These are phyloP conservation scores for Salvia rosmarinus DNA, from an alignment of 257 asterid genomes.

Conservation along the genomic window DNA sequence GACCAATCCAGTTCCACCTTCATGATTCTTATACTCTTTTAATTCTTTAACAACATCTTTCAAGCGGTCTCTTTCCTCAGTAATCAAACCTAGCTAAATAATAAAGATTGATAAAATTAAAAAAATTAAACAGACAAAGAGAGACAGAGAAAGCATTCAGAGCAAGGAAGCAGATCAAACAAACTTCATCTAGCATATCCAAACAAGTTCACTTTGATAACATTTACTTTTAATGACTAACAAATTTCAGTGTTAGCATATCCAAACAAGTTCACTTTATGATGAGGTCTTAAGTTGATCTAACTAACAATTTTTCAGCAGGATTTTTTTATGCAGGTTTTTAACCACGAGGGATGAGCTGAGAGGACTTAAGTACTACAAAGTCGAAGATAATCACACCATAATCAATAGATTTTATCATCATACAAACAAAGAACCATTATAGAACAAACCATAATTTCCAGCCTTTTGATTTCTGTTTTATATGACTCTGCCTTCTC, in stretches of 20 bases:
- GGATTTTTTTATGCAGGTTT: constrained; percentile 10
- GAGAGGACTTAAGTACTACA: constrained; percentile 16
- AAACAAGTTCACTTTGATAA: constrained; percentile 22
- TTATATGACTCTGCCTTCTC: constrained; percentile 65
- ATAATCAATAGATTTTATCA: constrained; percentile 19
- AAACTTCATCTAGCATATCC: constrained; percentile 25
- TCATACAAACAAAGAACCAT: constrained; percentile 18
- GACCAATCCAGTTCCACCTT: constrained; percentile 55
- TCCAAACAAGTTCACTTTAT: constrained; percentile 20
- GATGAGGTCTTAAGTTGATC: constrained; percentile 13
- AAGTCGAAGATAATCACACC: neutral
- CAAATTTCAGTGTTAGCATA: constrained; percentile 6
- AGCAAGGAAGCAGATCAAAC: constrained; percentile 37
- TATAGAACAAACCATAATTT: constrained; percentile 65
- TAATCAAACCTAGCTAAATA: constrained; percentile 64
- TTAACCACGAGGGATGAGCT: neutral
- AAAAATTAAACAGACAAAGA: neutral
- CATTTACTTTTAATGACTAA: constrained; percentile 15
- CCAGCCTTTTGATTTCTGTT: constrained; percentile 77
- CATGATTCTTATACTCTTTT: constrained; percentile 54
- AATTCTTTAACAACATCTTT: constrained; percentile 51
- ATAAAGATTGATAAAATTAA: constrained; percentile 7
- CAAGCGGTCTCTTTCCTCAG: constrained; percentile 74
- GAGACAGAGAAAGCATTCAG: neutral
- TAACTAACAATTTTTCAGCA: neutral